A percentile compares a stretch with the other conserved stretches of the same genome.
phyloP scores from a whole-genome alignment of 1,284 basidiomycete species.

The Gymnopus androsaceus region DNA sequence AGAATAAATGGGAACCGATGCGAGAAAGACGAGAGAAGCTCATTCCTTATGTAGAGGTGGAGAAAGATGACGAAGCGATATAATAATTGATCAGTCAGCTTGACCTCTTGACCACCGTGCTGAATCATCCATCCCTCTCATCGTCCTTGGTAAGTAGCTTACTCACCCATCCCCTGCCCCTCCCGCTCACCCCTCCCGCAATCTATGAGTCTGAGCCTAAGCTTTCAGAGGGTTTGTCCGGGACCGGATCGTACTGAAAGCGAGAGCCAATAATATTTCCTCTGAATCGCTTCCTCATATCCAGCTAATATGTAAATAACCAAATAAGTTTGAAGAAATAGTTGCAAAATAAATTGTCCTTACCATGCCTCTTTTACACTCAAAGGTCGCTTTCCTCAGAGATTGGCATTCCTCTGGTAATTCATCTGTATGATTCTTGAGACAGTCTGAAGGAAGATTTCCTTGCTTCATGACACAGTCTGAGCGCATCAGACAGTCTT shows the following conservation, averaged over 20 bases:
- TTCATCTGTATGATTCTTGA: slow-evolving; percentile 70
- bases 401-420: slow-evolving; percentile 77
- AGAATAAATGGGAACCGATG: slow-evolving; percentile 16
- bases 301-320: slow-evolving; percentile 52
- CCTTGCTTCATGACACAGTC: slow-evolving; percentile 82
- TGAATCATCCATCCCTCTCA: slow-evolving; percentile 4
- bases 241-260: slow-evolving; percentile 41
- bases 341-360: slow-evolving; percentile 34
- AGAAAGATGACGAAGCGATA: slow-evolving; percentile 8
- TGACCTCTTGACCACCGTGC: too few relatives aligned
- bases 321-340: neutral
- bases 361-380: slow-evolving; percentile 88
- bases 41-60: neutral
- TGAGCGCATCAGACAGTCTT: slow-evolving; percentile 76
- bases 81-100: neutral
- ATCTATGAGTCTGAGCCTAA: slow-evolving; percentile 1
- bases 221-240: slow-evolving; percentile 21
- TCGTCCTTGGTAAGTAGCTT: neutral
- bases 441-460: slow-evolving; percentile 74
- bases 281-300: slow-evolving; percentile 82
- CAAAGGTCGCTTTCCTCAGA: slow-evolving; percentile 77
- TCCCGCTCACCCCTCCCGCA: neutral
- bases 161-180: too few relatives aligned
- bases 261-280: slow-evolving; percentile 68
- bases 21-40: slow-evolving; percentile 1